Evolutionary conservation across 495 filamentous ascomycete genomes (phyloP).

Genomic region (Hypoxylon cercidicola): DNA sequence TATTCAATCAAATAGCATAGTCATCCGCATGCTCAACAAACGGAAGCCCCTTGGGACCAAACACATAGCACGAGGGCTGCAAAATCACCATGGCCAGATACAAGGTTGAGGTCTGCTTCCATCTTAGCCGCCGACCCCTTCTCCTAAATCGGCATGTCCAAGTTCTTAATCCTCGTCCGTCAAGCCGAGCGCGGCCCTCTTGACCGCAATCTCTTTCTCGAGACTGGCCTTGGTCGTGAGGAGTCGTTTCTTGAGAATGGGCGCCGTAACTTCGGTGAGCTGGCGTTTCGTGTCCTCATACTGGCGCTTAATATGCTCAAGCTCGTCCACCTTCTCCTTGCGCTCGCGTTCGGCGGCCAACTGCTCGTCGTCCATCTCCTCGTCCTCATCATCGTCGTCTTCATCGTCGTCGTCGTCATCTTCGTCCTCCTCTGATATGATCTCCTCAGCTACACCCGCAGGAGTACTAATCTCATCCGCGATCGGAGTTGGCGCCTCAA

Average conservation of each 20-base stretch:
- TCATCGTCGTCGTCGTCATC: constrained; percentile 57
- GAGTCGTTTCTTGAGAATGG: constrained; percentile 64
- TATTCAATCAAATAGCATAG: too few relatives aligned
- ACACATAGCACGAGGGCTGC: too few relatives aligned
- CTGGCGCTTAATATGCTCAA: constrained; percentile 62
- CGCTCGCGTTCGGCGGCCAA: constrained; percentile 47
- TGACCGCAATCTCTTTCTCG: constrained; percentile 67
- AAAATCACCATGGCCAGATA: neutral
- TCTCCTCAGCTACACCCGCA: constrained; percentile 43
- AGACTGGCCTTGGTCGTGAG: constrained; percentile 55
- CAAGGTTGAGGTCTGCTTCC: neutral
- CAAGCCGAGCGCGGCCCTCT: constrained; percentile 63
- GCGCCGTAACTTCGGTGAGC: constrained; percentile 50
- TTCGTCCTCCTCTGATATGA: constrained; percentile 58
- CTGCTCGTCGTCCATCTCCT: constrained; percentile 61
- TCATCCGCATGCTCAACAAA: too few relatives aligned
- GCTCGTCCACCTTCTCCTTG: constrained; percentile 62
- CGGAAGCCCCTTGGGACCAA: too few relatives aligned
- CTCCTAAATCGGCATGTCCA: constrained; percentile 1
- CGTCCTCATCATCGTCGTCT: constrained; percentile 57
- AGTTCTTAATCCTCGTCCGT: constrained; percentile 55
- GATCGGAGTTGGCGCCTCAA: constrained; percentile 53
- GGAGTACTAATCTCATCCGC: constrained; percentile 48
- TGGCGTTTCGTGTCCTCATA: constrained; percentile 51
- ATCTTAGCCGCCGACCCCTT: neutral